Base-by-base conservation (phyloP, 805 yeast genomes). In the Blastobotrys mokoenaii region DNA sequence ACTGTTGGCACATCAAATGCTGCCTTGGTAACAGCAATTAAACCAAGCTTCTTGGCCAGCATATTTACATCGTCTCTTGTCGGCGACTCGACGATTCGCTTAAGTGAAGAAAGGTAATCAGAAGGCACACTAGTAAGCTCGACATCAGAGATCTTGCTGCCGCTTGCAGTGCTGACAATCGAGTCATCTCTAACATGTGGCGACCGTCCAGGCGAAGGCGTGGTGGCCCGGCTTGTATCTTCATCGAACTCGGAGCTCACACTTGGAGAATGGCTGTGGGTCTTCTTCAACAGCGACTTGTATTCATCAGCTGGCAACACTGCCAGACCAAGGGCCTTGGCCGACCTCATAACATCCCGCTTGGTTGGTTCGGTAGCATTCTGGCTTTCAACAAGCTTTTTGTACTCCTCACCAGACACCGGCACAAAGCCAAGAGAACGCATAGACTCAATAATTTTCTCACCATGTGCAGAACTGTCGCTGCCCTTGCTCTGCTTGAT, bases 241-340 rank as follows among this genome's bases (percentile, higher is more conserved):
- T 40, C 43, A 11, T 14, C 11, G 25, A 27, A 38, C n/a, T 27
- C 44, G 39, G 33, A 29, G n/a, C 37, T 33, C n/a, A n/a, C 38
- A 29, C 35, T 29, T 2, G 43, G 17, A 8, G 33, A 30, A 37
- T 20, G 31, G 30, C 31, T 15, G 22, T 35, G 45, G 18, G 39
- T 54, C 32, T 46, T 38, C 36, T 59, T 62, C 41, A 70, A 48
- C 17, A 72, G 52, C 1, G 55, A 44, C 40, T 59, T 61, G 51
- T 70, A 73, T 45, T 73, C 78, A 0, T 70, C 74, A 4, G 59
- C 51, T 1, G 77, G 68, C 37, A 75, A 50, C 1, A 74, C 70
- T 2, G 70, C 63, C 41, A 75, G 55, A 7, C 70, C 69, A 51
- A 70, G 69, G 12, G 59, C 59, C 54, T 65, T 68, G 3, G 80